Percentiles rank a stretch among this genome's conserved stretches.
Conservation (phyloP, 2,329 filamentous ascomycete genomes). For the Hansfordia pulvinata region DNA sequence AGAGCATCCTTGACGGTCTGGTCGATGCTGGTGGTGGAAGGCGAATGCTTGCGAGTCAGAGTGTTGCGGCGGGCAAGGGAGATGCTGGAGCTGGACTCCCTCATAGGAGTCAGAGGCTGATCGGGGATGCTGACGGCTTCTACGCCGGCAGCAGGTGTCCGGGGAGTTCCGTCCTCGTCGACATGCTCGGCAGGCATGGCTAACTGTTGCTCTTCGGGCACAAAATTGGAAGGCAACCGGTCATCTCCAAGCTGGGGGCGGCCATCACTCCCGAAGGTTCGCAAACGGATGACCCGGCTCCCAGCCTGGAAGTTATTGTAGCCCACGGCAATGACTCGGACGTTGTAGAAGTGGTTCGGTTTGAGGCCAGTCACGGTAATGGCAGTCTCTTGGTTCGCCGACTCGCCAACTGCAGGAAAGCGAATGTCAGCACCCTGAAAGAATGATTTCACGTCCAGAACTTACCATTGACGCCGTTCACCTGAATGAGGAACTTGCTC, state of each 20-base stretch:
- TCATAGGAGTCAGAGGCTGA: conserved; percentile 42
- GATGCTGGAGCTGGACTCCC: conserved; percentile 43
- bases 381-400: conserved; percentile 67
- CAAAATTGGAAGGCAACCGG: conserved; percentile 41
- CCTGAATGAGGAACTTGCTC: conserved; percentile 78
- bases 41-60: conserved; percentile 62
- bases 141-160: conserved; percentile 36
- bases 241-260: conserved; percentile 45
- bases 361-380: conserved; percentile 81
- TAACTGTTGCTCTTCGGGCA: conserved; percentile 33
- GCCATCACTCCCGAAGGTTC: conserved; percentile 57
- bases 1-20: conserved; percentile 29
- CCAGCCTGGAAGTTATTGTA: conserved; percentile 85
- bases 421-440: conserved; percentile 6
- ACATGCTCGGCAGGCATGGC: conserved; percentile 25
- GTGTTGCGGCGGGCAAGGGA: conserved; percentile 45
- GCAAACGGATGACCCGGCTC: conserved; percentile 71
- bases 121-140: conserved; percentile 51
- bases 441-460: conserved; percentile 1
- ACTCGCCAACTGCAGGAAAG: conserved; percentile 58
- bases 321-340: conserved; percentile 84
- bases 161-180: conserved; percentile 35
- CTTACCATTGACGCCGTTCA: conserved; percentile 84
- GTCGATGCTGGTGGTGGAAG: conserved; percentile 47
- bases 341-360: conserved; percentile 82